These are phyloP conservation scores for Pueraria montana DNA, from an alignment of 306 rosid species.

Conservation along the genomic window DNA sequence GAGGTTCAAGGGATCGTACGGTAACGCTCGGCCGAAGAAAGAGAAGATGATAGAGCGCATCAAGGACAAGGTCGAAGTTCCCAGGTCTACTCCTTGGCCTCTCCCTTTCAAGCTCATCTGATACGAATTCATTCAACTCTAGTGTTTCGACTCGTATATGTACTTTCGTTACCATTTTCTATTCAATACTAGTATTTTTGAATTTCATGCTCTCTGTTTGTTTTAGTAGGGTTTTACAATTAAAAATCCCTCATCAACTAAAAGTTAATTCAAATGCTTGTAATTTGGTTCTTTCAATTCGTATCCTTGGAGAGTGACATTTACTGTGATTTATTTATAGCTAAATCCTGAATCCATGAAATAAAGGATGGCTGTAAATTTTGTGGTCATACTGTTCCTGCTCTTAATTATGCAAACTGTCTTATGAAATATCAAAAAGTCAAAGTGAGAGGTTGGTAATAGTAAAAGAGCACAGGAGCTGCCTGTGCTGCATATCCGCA, in stretches of 20 bases:
- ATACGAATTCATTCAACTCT: conserved; percentile 22
- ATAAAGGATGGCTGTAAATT: not conserved
- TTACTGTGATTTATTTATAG: not conserved
- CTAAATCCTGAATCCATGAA: not conserved
- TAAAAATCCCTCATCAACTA: no score
- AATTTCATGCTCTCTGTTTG: not conserved
- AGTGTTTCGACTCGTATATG: no score
- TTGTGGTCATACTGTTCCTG: not conserved
- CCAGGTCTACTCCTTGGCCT: conserved; percentile 99
- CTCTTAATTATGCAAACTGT: conserved; percentile 10
- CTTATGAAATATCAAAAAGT: not conserved
- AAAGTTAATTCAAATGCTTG: not conserved
- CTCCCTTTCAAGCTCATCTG: conserved; percentile 95
- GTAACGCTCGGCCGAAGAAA: conserved; percentile 82
- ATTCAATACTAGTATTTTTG: no score
- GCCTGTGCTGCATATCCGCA: no score
- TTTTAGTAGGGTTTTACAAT: not conserved
- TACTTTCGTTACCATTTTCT: conserved; percentile 20
- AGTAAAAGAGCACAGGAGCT: no score
- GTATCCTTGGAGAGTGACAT: not conserved
- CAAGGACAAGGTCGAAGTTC: conserved; percentile 92
- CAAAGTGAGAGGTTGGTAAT: no score
- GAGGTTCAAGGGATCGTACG: conserved; percentile 90
- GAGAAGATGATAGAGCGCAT: conserved; percentile 94
- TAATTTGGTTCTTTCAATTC: not conserved